A percentile compares a stretch with the other conserved stretches of the same genome.
phyloP scores from a whole-genome alignment of 352 stramenopile species.

The Phytopythium boreale region DNA sequence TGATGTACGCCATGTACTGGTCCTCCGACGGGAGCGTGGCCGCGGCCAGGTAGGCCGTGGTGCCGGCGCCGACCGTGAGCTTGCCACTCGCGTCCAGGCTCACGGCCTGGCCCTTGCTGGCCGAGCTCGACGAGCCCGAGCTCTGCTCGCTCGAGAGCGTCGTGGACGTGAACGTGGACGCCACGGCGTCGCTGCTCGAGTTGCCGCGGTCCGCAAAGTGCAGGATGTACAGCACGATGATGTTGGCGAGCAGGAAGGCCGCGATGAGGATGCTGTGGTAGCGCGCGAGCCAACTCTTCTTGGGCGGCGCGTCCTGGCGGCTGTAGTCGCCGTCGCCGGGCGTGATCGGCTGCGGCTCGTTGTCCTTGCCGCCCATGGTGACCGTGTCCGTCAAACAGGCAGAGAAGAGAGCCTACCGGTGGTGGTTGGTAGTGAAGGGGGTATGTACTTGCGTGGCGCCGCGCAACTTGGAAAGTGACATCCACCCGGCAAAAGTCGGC shows the following conservation, averaged over 20 bases:
- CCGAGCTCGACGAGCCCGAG: conserved; percentile 17
- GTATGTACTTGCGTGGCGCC: background rate
- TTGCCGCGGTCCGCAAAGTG: conserved; percentile 69
- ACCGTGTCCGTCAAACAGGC: no score
- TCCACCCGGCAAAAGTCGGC: no score
- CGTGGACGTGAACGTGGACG: conserved; percentile 35
- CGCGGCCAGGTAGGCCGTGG: conserved; percentile 64
- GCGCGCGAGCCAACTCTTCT: conserved; percentile 31
- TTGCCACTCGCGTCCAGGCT: conserved; percentile 50
- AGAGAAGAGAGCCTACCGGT: background rate
- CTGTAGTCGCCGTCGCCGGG: conserved; percentile 37
- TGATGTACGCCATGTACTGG: conserved; percentile 49
- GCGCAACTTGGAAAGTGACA: conserved; percentile 18
- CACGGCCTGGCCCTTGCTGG: conserved; percentile 51
- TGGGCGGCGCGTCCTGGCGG: conserved; percentile 9
- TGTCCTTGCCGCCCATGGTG: conserved; percentile 34
- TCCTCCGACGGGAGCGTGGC: conserved; percentile 40
- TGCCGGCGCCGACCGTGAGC: conserved; percentile 57
- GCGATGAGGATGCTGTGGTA: conserved; percentile 29
- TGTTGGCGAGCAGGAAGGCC: conserved; percentile 70
- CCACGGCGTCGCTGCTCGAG: conserved; percentile 23
- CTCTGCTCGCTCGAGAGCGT: conserved; percentile 20
- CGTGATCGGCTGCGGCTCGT: conserved; percentile 49
- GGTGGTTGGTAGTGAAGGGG: background rate
- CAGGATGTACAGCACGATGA: conserved; percentile 81